Base-by-base conservation (phyloP, 768 basidiomycete genomes). In the Cystobasidium onofrii region DNA sequence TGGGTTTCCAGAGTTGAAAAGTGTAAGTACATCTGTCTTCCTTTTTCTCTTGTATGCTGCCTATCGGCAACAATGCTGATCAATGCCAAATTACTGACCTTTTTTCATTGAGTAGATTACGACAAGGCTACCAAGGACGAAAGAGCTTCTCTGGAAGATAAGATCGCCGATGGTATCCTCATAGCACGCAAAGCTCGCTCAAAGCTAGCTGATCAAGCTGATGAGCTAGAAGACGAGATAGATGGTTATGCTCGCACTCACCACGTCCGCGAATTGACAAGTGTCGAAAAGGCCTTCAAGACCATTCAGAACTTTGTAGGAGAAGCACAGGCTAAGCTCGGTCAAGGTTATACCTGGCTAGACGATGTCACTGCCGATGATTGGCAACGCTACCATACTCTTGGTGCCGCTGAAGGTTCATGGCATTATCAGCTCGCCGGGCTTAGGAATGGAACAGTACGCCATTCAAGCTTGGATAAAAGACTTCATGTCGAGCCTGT, bases 291-390 rank as follows among this genome's bases (percentile, higher is more conserved):
- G 66, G 76, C 76, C 18, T 41, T 64, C 39, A 50, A 71, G 41
- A 75, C 76, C 0, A 43, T 77, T 7, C 29, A 50, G 27, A 60
- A 55, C 34, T 74, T 77, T 12, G 76, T 77, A 4, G 65, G 20
- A 20, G 75, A 76, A 67, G 78, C 76, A 18, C 76, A 78, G 73
- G 75, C 74, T 41, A 75, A 78, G 64, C 76, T 78, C 46, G 73
- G 76, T 9, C 61, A 60, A 39, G 76, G 75, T 1, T 78, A 74
- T 55, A 74, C 75, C 7, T 78, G 76, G 76, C 72, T 78, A 41
- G 78, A 78, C 61, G 75, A 76, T 25, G 76, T 76, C 1, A 75
- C 73, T 17, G 55, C 73, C 63, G 73, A 74, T 52, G 78, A 78
- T 36, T 78, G 78, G 78, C 64, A 46, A n/a, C 29, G 69, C 3